Base-by-base conservation (phyloP, 331 rosid genomes). In the Rhamnella rubrinervis region DNA sequence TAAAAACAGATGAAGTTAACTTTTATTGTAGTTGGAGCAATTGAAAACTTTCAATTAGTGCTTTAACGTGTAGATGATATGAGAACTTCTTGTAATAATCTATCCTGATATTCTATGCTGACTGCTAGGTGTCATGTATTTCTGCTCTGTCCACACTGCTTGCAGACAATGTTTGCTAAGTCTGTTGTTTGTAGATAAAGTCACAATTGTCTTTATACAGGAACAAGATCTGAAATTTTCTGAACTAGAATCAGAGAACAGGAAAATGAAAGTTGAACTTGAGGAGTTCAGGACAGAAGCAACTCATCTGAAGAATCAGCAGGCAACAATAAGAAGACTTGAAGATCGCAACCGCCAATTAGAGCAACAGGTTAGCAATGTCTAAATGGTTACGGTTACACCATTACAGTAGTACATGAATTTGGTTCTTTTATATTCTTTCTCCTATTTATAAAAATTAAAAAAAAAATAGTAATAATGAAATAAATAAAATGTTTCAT, bases 211-310 rank as follows among this genome's bases (percentile, higher is more conserved):
- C 82, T 70, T 63, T 63, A 51, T 69, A 47, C 83, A 95, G 99
- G 97, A 91, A 68, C 99, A 85, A 89, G 97, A 89, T 86, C 59
- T 86, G 76, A 91, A 87, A 77, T 65, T 91, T 74, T 87, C 96
- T 46, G 99, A 91, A 63, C 57, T 89, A 77, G 99, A 95, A 77
- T 87, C 96, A 61, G 97, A 91, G 71, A 95, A 95, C 80, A 81
- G 92, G 66, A 91, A 91, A 87, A 95, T 95, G 99, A 92, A 95
- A 87, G 93, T 95, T 59, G 99, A 95, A 81, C 99, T 95, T 70
- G 99, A 95, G 82, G 99, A 95, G 78, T 95, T 87, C 77, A 81
- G 99, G 82, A 89, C 99, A 44, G 99, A 95, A 84, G 93, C 99
- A 72, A 84, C 97, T 72, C 96, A 95, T 88, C 82, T 95, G 65